Evolutionary conservation across 345 rosid genomes (phyloP), one percentile per base, ranked within the genome.

Genomic region (Gossypioides kirkii): DNA sequence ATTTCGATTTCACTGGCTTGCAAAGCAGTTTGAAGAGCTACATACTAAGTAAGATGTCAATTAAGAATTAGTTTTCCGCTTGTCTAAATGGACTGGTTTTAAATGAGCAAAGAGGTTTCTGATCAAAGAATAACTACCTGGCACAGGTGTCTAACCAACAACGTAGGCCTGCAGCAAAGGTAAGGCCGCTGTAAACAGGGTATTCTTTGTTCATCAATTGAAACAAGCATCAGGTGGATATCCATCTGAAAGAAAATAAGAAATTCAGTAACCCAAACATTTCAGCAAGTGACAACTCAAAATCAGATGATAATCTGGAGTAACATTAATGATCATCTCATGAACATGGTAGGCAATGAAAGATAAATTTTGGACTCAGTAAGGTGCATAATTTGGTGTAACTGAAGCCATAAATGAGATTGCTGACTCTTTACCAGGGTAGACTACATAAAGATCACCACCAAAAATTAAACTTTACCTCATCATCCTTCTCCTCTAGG

Each of bases 131-230:
- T 8, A 42, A 58, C 66, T 54, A 86, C 90, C 85, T 82, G 83
- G 64, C 80, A 60, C 38, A 86, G 49, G 17, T 79, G 79, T 72
- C 76, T 82, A 12, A 84, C 80, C 28, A 80, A 71, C 64, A 84
- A 59, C 20, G 80, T 82, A 41, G 86, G 86, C 73, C 79, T 81
- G 81, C 90, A 86, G 72, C 82, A 76, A 17, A 86, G 77, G 69
- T 80, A 79, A 18, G 90, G 87, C 70, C 73, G 70, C 77, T 79
- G 80, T 77, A 86, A 80, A 66, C 67, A 69, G 36, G 86, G 85
- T 50, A 81, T 78, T 76, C 74, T 81, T 82, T 77, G 70, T 66
- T 86, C 86, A 47, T 84, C 85, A 10, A 82, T 61, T n/a, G 87
- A 76, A 32, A 79, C 60, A 78, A 82, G 87, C 83, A 75, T 73